Conservation (phyloP, 1,139 yeast genomes). For the Lodderomyces theae region DNA sequence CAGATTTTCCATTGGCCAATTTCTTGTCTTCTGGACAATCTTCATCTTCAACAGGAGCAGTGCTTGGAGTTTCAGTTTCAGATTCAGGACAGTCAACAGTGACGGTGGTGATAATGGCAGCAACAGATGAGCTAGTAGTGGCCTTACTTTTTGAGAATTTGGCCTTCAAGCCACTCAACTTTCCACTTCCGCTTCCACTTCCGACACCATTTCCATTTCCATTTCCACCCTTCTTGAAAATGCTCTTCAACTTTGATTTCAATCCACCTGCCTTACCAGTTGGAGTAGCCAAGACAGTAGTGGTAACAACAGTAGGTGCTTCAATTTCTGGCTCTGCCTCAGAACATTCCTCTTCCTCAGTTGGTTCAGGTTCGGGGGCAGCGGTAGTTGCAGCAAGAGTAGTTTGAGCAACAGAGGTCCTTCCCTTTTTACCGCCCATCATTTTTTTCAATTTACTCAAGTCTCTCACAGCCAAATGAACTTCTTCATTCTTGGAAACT, state of each 20-base stretch:
- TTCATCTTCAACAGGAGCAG: neutral
- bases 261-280: constrained; percentile 7
- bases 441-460: constrained; percentile 8
- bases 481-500: constrained; percentile 2
- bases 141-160: neutral
- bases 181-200: too few species aligned
- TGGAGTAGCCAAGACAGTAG: neutral
- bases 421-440: constrained; percentile 8
- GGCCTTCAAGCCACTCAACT: constrained; percentile 1
- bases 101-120: neutral
- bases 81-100: constrained; percentile 1
- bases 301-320: neutral
- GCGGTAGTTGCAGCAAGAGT: neutral
- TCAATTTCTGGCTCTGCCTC: constrained; percentile 3
- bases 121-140: constrained; percentile 1
- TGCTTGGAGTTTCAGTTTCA: constrained; percentile 3
- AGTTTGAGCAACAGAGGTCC: constrained; percentile 2
- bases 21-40: constrained; percentile 4
- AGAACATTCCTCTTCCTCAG: constrained; percentile 4
- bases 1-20: neutral
- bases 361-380: constrained; percentile 2
- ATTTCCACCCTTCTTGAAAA: constrained; percentile 3
- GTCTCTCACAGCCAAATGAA: constrained; percentile 5
- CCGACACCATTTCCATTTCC: too few species aligned
- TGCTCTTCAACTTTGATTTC: constrained; percentile 5